Evolutionary conservation across 306 rosid genomes (phyloP), one percentile per base, ranked within the genome.

Genomic region (Urtica urens): DNA sequence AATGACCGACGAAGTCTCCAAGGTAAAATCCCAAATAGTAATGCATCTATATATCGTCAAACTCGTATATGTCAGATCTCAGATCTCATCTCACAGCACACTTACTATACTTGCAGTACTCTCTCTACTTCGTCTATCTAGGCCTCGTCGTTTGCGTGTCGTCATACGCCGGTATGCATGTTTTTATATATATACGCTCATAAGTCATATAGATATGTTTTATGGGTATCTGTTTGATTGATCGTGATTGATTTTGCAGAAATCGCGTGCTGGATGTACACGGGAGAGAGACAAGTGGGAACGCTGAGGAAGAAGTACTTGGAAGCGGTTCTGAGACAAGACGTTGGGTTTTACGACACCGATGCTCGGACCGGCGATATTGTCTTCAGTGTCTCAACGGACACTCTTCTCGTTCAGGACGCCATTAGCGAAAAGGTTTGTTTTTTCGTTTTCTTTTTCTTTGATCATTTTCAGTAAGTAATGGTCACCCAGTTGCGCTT

Each of bases 291-390:
- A 23, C 99, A 92, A 59, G 96, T 73, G 65, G 78, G 94, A 63
- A 77, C 94, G 2, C 69, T 92, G 64, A 85, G 99, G 41, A 92
- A 92, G 78, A 92, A 85, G 76, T 92, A 92, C 49, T 60, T 92
- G 46, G 96, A 92, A 28, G 94, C 96, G 1, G 99, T 92, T 52
- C 73, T 92, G 12, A 85, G 76, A 70, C 99, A 92, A 22, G 99
- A 92, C 70, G 99, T 92, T 25, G 99, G 99, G 4, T 92, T 92
- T 75, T 92, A 82, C 49, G 99, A 92, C 57, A 92, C 99, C 1
- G 99, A 92, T 53, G 94, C 96, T 0, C 75, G 99, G 72, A 92
- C 99, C 6, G 99, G 99, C 46, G 99, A 92, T 69, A 83, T 92
- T 45, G 99, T 92, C 52, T 92, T 92, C 46, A 85, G 96, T 40